Evolutionary conservation across 2,329 filamentous ascomycete genomes (phyloP).

Genomic region (Iodosphaeria phyllophila): DNA sequence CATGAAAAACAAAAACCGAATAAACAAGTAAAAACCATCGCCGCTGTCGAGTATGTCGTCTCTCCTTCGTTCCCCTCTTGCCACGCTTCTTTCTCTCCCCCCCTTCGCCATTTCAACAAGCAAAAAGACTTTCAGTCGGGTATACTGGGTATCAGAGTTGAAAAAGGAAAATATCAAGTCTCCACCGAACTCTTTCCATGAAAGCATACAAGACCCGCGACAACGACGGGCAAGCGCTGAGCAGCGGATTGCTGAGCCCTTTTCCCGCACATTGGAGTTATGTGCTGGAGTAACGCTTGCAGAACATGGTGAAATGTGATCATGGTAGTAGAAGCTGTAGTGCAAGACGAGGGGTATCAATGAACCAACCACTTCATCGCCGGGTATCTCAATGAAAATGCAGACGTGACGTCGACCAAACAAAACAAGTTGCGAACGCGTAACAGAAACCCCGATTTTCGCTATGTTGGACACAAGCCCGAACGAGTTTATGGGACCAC

Average conservation of each 20-base stretch:
- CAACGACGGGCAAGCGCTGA: slow-evolving; percentile 9
- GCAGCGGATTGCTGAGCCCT: slow-evolving; percentile 1
- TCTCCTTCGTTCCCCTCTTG: too few relatives aligned
- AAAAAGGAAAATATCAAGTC: slow-evolving; percentile 13
- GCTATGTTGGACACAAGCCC: slow-evolving; percentile 1
- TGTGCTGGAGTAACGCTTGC: slow-evolving; percentile 1
- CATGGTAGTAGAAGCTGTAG: slow-evolving; percentile 8
- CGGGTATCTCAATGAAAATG: slow-evolving; percentile 17
- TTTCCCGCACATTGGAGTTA: slow-evolving; percentile 1
- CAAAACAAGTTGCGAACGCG: slow-evolving; percentile 13
- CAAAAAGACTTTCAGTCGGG: slow-evolving; percentile 14
- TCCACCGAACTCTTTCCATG: slow-evolving; percentile 6
- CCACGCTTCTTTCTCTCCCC: too few relatives aligned
- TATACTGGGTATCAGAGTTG: slow-evolving; percentile 20
- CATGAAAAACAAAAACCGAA: too few relatives aligned
- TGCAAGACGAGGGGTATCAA: slow-evolving; percentile 12
- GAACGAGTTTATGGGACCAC: background rate
- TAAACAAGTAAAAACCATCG: too few relatives aligned
- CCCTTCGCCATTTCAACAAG: too few relatives aligned
- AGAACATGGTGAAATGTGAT: slow-evolving; percentile 1
- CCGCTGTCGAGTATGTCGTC: too few relatives aligned
- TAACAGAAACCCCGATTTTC: slow-evolving; percentile 2
- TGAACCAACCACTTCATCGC: slow-evolving; percentile 15
- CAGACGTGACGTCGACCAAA: slow-evolving; percentile 18
- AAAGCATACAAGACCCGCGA: slow-evolving; percentile 14